phyloP scores from a whole-genome alignment of 805 yeast species.

The Ogataea degrootiae region DNA sequence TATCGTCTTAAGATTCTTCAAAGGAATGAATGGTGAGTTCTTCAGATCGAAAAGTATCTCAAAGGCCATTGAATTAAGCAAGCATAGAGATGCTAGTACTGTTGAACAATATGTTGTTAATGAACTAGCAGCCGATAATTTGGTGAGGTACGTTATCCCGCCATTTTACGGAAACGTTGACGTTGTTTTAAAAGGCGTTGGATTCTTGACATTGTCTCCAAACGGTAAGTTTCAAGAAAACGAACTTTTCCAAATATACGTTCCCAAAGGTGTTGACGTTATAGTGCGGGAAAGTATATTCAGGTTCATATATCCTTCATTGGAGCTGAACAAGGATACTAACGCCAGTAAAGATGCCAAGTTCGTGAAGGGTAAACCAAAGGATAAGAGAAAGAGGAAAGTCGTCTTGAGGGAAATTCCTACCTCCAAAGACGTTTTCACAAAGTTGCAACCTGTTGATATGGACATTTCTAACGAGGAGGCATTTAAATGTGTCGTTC shows the following conservation, averaged over 20 bases:
- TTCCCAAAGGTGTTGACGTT: constrained; percentile 52
- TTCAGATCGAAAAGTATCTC: constrained; percentile 30
- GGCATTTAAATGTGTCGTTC: constrained; percentile 13
- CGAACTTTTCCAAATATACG: constrained; percentile 43
- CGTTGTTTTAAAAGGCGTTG: constrained; percentile 59
- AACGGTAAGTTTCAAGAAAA: constrained; percentile 37
- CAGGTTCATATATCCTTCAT: constrained; percentile 23
- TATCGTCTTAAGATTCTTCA: constrained; percentile 44
- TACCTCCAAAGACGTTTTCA: constrained; percentile 17
- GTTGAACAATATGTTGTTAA: constrained; percentile 16
- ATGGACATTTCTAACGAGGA: constrained; percentile 7
- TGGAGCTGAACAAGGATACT: constrained; percentile 9
- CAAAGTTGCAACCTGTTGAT: constrained; percentile 19
- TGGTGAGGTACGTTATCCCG: constrained; percentile 51
- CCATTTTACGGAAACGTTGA: constrained; percentile 70
- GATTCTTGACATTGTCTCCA: constrained; percentile 56
- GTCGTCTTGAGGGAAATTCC: constrained; percentile 12
- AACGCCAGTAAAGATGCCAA: constrained; percentile 10
- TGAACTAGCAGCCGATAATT: constrained; percentile 24
- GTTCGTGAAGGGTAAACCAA: constrained; percentile 6
- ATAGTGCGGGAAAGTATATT: constrained; percentile 39
- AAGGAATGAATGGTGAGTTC: constrained; percentile 38
- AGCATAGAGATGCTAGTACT: constrained; percentile 24
- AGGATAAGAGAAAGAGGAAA: constrained; percentile 9
- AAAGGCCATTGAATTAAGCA: constrained; percentile 28